Conservation (phyloP, 176 grass and related monocot genomes). For the Dactylis glomerata region DNA sequence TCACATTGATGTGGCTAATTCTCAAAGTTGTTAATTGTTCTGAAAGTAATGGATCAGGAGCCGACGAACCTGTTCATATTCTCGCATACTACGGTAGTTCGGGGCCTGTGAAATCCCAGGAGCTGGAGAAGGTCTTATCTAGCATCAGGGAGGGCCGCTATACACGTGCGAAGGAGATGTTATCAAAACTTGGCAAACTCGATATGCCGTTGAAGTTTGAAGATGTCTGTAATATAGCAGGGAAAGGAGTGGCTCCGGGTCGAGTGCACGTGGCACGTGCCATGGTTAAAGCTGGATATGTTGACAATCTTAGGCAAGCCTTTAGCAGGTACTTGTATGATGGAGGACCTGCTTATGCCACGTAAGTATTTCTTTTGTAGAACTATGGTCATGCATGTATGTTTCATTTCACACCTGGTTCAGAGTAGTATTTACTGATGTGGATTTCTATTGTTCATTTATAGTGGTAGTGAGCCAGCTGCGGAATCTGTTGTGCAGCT, state of each 20-base stretch:
- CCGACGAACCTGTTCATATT: conserved; percentile 65
- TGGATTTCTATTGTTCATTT: conserved; percentile 21
- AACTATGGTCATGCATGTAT: background rate
- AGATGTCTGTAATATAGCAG: conserved; percentile 59
- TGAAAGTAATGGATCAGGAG: conserved; percentile 42
- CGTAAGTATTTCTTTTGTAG: conserved; percentile 33
- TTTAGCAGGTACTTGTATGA: conserved; percentile 76
- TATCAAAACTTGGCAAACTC: conserved; percentile 56
- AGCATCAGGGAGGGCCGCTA: conserved; percentile 70
- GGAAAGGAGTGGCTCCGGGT: conserved; percentile 68
- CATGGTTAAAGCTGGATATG: conserved; percentile 81
- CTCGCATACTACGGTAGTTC: conserved; percentile 67
- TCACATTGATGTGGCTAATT: background rate
- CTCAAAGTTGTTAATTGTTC: background rate
- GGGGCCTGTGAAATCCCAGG: conserved; percentile 55
- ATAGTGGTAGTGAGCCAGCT: conserved; percentile 56
- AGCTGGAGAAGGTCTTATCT: conserved; percentile 49
- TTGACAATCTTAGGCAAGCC: conserved; percentile 64
- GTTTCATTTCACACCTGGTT: background rate
- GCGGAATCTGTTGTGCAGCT: conserved; percentile 56
- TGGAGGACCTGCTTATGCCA: conserved; percentile 74
- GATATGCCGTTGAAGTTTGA: conserved; percentile 62
- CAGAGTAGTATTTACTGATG: background rate
- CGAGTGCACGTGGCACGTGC: conserved; percentile 71
- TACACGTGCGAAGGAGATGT: conserved; percentile 54